Conservation (phyloP, 495 filamentous ascomycete species). For the Hypomontagnella submonticulosa region DNA sequence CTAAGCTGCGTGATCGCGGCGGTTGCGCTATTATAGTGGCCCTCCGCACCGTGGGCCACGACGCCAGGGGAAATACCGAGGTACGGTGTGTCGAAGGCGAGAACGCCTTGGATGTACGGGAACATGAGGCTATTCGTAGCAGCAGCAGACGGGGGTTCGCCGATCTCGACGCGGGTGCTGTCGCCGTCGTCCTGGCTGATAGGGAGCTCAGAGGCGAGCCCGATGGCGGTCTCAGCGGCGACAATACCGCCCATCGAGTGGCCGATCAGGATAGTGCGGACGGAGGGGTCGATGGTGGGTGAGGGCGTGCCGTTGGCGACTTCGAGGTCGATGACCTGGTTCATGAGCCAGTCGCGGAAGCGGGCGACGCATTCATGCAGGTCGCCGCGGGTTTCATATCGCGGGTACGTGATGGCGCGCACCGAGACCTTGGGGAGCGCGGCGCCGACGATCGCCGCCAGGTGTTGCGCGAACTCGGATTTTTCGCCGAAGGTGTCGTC, state of each 20-base stretch:
- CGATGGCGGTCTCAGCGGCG: slow-evolving; percentile 84
- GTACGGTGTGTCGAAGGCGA: slow-evolving; percentile 96
- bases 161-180: slow-evolving; percentile 34
- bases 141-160: slow-evolving; percentile 36
- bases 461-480: slow-evolving; percentile 74
- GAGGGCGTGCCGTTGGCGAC: slow-evolving; percentile 83
- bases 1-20: slow-evolving; percentile 74
- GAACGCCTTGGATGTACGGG: slow-evolving; percentile 80
- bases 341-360: slow-evolving; percentile 92
- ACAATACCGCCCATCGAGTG: slow-evolving; percentile 99
- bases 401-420: slow-evolving; percentile 79
- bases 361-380: slow-evolving; percentile 78
- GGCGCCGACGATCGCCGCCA: slow-evolving; percentile 74
- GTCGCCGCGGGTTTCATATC: slow-evolving; percentile 91
- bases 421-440: slow-evolving; percentile 80
- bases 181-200: slow-evolving; percentile 55
- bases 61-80: slow-evolving; percentile 90
- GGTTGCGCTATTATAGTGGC: slow-evolving; percentile 79
- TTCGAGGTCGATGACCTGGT: slow-evolving; percentile 94
- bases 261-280: slow-evolving; percentile 84
- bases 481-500: slow-evolving; percentile 83
- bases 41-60: slow-evolving; percentile 88
- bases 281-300: slow-evolving; percentile 88
- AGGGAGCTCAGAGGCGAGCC: slow-evolving; percentile 73
- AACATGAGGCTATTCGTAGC: slow-evolving; percentile 64